phyloP scores from a whole-genome alignment of 2,329 filamentous ascomycete genomes.

The Metarhizium rileyi region DNA sequence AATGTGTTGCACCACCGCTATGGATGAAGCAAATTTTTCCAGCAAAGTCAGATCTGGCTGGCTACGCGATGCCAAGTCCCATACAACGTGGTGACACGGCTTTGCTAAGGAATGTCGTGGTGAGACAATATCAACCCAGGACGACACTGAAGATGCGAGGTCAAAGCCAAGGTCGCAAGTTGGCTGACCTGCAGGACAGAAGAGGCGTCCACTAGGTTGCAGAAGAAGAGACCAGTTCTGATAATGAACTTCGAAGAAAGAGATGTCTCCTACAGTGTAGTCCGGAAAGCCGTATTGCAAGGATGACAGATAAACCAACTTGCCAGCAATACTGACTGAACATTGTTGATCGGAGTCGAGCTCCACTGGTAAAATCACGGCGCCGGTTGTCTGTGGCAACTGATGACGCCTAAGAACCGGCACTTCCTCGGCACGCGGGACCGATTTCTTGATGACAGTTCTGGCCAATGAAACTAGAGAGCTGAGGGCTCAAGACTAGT shows the following conservation, averaged over 20 bases:
- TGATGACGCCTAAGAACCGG: slow-evolving; percentile 2
- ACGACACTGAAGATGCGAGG: slow-evolving; percentile 2
- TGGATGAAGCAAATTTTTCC: not conserved
- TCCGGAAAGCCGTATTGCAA: slow-evolving; percentile 3
- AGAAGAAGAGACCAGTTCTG: slow-evolving; percentile 1
- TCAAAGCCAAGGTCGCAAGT: slow-evolving; percentile 6
- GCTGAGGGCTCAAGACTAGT: no score
- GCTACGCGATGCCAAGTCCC: not conserved
- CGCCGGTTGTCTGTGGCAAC: slow-evolving; percentile 32
- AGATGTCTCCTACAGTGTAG: not conserved
- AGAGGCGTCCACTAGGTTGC: slow-evolving; percentile 5
- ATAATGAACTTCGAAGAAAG: not conserved
- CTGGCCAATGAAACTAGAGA: no score
- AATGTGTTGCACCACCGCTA: slow-evolving; percentile 2
- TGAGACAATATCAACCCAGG: slow-evolving; percentile 6
- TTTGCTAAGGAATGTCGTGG: slow-evolving; percentile 1
- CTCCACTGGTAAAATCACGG: slow-evolving; percentile 24
- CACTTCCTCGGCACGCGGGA: not conserved
- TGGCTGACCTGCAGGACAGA: not conserved
- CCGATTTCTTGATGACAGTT: no score
- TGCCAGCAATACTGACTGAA: not conserved
- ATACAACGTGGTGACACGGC: not conserved
- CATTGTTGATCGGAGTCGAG: slow-evolving; percentile 8
- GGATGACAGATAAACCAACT: slow-evolving; percentile 5
- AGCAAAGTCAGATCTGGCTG: not conserved